Evolutionary conservation across 2,329 filamentous ascomycete genomes (phyloP), one percentile per base, ranked within the genome.

Genomic region (Calonectria naviculata): DNA sequence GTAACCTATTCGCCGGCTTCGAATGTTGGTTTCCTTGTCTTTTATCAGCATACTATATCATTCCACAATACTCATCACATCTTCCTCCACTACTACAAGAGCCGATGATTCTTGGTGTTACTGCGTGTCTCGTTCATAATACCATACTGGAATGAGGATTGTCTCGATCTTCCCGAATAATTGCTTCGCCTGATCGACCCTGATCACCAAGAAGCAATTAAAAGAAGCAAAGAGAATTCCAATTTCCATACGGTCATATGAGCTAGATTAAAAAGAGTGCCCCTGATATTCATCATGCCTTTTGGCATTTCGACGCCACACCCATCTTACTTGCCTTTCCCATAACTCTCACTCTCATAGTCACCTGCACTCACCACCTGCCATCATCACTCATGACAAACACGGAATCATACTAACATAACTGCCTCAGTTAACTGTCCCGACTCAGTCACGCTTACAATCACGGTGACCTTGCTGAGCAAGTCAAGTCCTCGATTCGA

Each of bases 11-110:
- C 70, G 69, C 47, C 68, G 58, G 58, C 58, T 46, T 68, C 65
- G 58, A 71, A 68, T 75, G 75, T 77, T 72, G 69, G 75, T 77
- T 47, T 52, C 34, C 63, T 61, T 70, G 42, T 24, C 52, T 41
- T 46, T 38, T 56, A 38, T 56, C 47, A 58, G 36, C 46, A 38
- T 28, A 61, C 24, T 46, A 44, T 70, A 31, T 52, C 36, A 61
- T 65, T 24, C n/a, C 52, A 61, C 34, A 52, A 60, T 60, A 28
- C 44, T n/a, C 34, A 38, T 46, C 42, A 28, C 54, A 17, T 36
- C 24, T 49, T 41, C 31, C 60, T 38, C 17, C 36, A 34, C 17
- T 28, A 15, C 24, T 26, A 47, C 24, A 24, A 38, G 52, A 49
- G 41, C 52, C 26, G 29, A 36, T 31, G 47, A 24, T 28, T 34